Base-by-base conservation (phyloP, 1,284 basidiomycete genomes). In the Blastosporella zonata region DNA sequence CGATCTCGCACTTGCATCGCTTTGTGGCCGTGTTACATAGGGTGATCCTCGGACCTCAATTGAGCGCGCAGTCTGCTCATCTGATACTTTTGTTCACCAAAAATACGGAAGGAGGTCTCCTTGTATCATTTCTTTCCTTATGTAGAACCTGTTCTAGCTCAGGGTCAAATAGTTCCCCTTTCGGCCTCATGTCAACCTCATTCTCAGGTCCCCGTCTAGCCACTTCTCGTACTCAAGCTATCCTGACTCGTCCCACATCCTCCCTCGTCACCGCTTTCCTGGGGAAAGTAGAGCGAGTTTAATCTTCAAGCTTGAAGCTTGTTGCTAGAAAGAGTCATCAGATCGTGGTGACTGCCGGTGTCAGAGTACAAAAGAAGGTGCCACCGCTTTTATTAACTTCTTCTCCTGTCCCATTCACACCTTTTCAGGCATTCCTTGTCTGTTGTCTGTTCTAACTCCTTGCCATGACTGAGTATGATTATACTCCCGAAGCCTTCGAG, bases 401-500 rank as follows among this genome's bases (percentile, higher is more conserved):
- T 43, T 36, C 31, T 7, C 12, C 23, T 9, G 3, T 17, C 33
- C 33, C 5, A 18, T 6, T 34, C 43, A 20, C 41, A 28, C 42
- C 34, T 35, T 37, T 33, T n/a, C 47, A 39, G 18, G 29, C 21
- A 18, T 41, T 25, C 9, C 25, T 4, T 18, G 13, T 42, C 46
- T 6, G 20, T 22, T 33, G 20, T 31, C 10, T 13, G 31, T 15
- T 33, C 37, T 7, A 43, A 29, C 12, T 22, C 18, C 35, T 36
- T 15, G 20, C 43, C 35, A 68, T 68, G 66, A 67, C 66, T 6
- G 66, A 68, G 55, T 68, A 66, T 55, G 64, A 67, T 52, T 66
- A 61, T 54, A 66, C 66, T 8, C 66, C 65, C 5, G 65, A 60
- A 1, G 66, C 62, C 8, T 48, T 56, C 43, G 60, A 65, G 39